phyloP scores from a whole-genome alignment of 805 yeast species.

The Lachancea meyersii region DNA sequence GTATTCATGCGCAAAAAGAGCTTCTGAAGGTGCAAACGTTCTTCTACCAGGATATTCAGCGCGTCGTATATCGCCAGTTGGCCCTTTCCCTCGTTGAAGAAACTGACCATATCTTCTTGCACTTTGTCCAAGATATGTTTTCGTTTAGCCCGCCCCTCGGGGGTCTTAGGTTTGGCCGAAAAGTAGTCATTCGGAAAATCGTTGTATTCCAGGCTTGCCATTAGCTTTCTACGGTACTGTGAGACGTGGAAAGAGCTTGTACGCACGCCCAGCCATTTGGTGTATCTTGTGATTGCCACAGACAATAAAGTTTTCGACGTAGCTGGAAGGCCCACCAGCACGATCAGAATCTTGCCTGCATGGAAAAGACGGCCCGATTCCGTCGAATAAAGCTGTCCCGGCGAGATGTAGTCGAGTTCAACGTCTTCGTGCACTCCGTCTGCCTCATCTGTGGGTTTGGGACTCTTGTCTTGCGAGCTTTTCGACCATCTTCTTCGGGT shows the following conservation, averaged over 20 bases:
- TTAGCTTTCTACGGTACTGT: conserved; percentile 65
- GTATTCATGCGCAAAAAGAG: conserved; percentile 52
- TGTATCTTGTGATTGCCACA: conserved; percentile 82
- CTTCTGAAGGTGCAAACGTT: conserved; percentile 53
- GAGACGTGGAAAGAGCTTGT: conserved; percentile 89
- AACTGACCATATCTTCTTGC: conserved; percentile 58
- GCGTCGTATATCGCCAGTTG: conserved; percentile 97
- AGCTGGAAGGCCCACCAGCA: conserved; percentile 89
- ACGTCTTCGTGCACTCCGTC: conserved; percentile 62
- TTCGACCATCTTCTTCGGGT: conserved; percentile 45
- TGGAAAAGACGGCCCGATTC: conserved; percentile 90
- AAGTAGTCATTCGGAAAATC: conserved; percentile 66
- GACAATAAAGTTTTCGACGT: conserved; percentile 92
- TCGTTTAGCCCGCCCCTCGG: conserved; percentile 48
- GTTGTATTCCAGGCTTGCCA: conserved; percentile 29
- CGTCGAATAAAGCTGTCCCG: conserved; percentile 90
- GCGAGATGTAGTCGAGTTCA: conserved; percentile 54
- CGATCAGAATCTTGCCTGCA: conserved; percentile 88
- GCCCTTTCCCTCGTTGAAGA: conserved; percentile 71
- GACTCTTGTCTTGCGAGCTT: conserved; percentile 14
- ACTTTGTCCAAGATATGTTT: conserved; percentile 56
- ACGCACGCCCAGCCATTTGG: conserved; percentile 94
- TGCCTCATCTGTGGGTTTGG: conserved; percentile 9
- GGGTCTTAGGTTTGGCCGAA: conserved; percentile 45
- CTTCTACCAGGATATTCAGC: conserved; percentile 70